Evolutionary conservation across 352 stramenopile species (phyloP).

Genomic region (Pythium diclinum): DNA sequence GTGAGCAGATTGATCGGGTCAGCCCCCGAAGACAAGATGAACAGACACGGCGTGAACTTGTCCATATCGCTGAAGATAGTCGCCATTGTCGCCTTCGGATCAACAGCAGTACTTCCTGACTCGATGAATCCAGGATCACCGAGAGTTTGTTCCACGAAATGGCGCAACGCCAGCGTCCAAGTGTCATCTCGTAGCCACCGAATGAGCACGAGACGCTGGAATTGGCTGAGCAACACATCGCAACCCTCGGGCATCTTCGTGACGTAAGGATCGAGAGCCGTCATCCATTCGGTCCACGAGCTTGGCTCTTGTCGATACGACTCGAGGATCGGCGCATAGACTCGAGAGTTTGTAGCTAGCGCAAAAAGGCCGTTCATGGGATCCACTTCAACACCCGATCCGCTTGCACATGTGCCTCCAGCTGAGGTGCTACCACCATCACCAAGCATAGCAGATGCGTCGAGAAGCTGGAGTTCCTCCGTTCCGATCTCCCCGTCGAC

Average conservation of each 20-base stretch:
- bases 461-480: slow-evolving; percentile 37
- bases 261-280: slow-evolving; percentile 36
- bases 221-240: slow-evolving; percentile 33
- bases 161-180: slow-evolving; percentile 32
- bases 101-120: slow-evolving; percentile 2
- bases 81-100: slow-evolving; percentile 29
- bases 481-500: slow-evolving; percentile 36
- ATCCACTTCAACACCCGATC: slow-evolving; percentile 3
- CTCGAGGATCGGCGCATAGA: slow-evolving; percentile 37
- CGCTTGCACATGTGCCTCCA: background rate
- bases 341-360: slow-evolving; percentile 23
- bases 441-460: slow-evolving; percentile 14
- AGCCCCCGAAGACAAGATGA: slow-evolving; percentile 71
- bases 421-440: background rate
- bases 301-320: slow-evolving; percentile 42
- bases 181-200: slow-evolving; percentile 57
- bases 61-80: slow-evolving; percentile 58
- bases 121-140: slow-evolving; percentile 26
- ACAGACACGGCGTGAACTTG: slow-evolving; percentile 62
- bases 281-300: slow-evolving; percentile 43
- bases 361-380: slow-evolving; percentile 29
- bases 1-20: slow-evolving; percentile 52
- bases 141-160: slow-evolving; percentile 45
- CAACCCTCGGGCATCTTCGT: slow-evolving; percentile 34
- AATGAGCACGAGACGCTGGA: slow-evolving; percentile 55